Conservation (phyloP, 805 yeast genomes). For the Cyberlindnera sargentensis region DNA sequence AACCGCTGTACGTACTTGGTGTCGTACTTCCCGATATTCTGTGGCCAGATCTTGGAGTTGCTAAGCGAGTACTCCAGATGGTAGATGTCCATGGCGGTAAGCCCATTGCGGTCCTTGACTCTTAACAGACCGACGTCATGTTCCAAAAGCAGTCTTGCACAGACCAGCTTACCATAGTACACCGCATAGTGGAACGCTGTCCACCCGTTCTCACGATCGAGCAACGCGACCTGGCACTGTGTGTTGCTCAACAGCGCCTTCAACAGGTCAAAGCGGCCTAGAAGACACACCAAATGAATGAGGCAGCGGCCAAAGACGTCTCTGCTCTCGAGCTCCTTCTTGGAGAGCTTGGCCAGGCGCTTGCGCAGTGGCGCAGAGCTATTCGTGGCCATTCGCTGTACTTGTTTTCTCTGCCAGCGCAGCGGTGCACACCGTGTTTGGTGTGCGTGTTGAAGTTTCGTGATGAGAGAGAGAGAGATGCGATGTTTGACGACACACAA, state of each 20-base stretch:
- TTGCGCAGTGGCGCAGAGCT: neutral
- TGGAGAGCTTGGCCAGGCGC: slow-evolving; percentile 25
- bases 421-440: no score
- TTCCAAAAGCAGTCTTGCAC: slow-evolving; percentile 40
- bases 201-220: slow-evolving; percentile 78
- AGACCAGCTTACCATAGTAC: slow-evolving; percentile 45
- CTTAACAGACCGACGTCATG: slow-evolving; percentile 33
- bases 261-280: slow-evolving; percentile 42
- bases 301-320: slow-evolving; percentile 69
- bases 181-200: slow-evolving; percentile 70
- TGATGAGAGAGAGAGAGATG: no score
- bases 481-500: neutral
- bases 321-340: slow-evolving; percentile 36
- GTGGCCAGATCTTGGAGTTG: slow-evolving; percentile 37
- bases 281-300: slow-evolving; percentile 47
- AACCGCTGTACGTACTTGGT: slow-evolving; percentile 17
- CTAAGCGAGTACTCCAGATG: slow-evolving; percentile 31
- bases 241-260: slow-evolving; percentile 38
- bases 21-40: slow-evolving; percentile 26
- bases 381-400: no score
- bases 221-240: slow-evolving; percentile 35
- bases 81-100: slow-evolving; percentile 64
- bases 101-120: slow-evolving; percentile 61
- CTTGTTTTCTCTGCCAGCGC: no score
- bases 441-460: no score